phyloP scores from a whole-genome alignment of 345 rosid species.

The Camelina hispida region DNA sequence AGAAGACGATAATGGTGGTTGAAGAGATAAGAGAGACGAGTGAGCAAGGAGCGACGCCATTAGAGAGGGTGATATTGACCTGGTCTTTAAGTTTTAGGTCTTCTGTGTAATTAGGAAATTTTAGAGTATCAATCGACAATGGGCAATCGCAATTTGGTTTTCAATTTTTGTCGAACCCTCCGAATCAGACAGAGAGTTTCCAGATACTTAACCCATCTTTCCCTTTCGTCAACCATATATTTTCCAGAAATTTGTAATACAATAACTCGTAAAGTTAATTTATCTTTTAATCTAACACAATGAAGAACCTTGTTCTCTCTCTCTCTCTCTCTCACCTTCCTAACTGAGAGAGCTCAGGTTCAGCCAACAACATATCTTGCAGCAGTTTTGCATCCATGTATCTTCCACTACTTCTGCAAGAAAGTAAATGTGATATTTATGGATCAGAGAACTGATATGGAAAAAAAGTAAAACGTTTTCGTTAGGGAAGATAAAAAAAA shows the following conservation, averaged over 20 bases:
- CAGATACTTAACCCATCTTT: too few species aligned
- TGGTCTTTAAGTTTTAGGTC: too few species aligned
- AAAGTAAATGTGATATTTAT: conserved; percentile 6
- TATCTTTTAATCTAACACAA: background rate
- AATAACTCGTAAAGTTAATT: background rate
- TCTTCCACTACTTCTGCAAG: conserved; percentile 40
- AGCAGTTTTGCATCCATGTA: conserved; percentile 53
- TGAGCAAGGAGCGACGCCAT: conserved; percentile 47
- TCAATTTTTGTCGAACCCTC: too few species aligned
- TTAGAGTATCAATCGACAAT: too few species aligned
- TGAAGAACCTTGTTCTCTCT: background rate
- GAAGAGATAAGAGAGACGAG: conserved; percentile 39
- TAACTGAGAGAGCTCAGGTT: conserved; percentile 70
- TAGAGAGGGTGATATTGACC: background rate
- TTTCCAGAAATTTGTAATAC: too few species aligned
- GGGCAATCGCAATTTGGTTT: too few species aligned
- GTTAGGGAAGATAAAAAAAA: background rate
- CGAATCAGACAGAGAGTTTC: too few species aligned
- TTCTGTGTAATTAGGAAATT: too few species aligned
- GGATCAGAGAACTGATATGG: conserved; percentile 3
- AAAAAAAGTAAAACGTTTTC: background rate
- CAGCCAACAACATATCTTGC: conserved; percentile 72
- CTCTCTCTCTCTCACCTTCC: conserved; percentile 63
- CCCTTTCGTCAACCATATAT: too few species aligned
- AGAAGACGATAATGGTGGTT: conserved; percentile 33